phyloP scores from a whole-genome alignment of 2,329 filamentous ascomycete genomes.

The Phialophora macrospora region DNA sequence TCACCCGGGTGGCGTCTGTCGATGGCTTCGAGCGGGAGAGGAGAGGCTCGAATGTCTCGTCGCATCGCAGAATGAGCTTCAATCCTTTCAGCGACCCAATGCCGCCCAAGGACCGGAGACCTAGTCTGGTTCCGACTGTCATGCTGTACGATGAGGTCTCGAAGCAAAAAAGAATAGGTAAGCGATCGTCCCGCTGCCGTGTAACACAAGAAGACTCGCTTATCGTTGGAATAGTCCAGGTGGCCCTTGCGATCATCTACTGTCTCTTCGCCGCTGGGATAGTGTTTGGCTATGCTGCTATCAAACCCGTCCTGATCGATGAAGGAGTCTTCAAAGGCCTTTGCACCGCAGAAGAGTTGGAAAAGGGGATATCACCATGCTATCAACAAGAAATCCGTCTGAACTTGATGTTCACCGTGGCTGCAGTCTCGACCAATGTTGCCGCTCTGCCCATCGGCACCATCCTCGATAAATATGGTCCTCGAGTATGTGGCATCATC shows the following conservation, averaged over 20 bases:
- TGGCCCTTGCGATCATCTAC: conserved; percentile 70
- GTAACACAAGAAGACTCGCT: conserved; percentile 14
- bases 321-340: conserved; percentile 72
- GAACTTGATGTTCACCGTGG: conserved; percentile 91
- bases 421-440: conserved; percentile 85
- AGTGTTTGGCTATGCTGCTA: conserved; percentile 82
- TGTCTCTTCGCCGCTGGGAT: conserved; percentile 79
- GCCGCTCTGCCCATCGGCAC: conserved; percentile 83
- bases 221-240: conserved; percentile 62
- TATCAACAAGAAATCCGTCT: conserved; percentile 66
- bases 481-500: conserved; percentile 73
- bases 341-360: conserved; percentile 62
- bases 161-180: conserved; percentile 58
- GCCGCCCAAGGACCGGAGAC: conserved; percentile 42
- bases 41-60: conserved; percentile 44
- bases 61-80: conserved; percentile 48
- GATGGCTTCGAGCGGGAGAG: conserved; percentile 49
- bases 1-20: conserved; percentile 50
- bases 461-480: conserved; percentile 81
- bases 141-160: conserved; percentile 52
- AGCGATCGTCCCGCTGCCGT: conserved; percentile 37
- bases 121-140: conserved; percentile 32
- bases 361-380: conserved; percentile 58
- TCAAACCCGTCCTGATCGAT: conserved; percentile 77
- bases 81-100: conserved; percentile 51